These are phyloP conservation scores for Yamadazyma siamensis DNA, from an alignment of 1,139 yeast genomes.

Conservation along the genomic window DNA sequence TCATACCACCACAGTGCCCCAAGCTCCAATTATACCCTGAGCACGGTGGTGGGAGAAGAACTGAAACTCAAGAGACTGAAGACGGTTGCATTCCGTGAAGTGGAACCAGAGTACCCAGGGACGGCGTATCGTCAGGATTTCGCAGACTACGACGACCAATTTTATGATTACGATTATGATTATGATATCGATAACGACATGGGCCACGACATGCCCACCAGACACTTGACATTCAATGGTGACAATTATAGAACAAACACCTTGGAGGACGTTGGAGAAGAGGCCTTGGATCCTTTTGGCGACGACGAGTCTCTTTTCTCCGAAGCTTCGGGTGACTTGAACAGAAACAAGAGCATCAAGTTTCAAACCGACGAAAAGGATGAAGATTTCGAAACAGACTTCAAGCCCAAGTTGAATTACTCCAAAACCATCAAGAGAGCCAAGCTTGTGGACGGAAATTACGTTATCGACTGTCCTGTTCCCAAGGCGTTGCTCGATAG, in stretches of 20 bases:
- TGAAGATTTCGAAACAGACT: constrained; percentile 37
- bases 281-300: constrained; percentile 48
- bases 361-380: constrained; percentile 11
- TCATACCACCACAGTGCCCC: constrained; percentile 8
- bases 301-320: constrained; percentile 45
- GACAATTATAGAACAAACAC: constrained; percentile 43
- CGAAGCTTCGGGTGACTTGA: constrained; percentile 39
- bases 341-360: constrained; percentile 21
- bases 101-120: constrained; percentile 35
- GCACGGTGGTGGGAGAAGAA: constrained; percentile 23
- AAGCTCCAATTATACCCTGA: constrained; percentile 13
- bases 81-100: constrained; percentile 33
- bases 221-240: constrained; percentile 27
- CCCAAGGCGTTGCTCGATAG: constrained; percentile 57
- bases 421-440: constrained; percentile 51
- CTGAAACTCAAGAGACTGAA: constrained; percentile 18
- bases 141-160: constrained; percentile 20
- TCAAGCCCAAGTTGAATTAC: constrained; percentile 41
- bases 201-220: constrained; percentile 21
- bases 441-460: constrained; percentile 63
- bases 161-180: constrained; percentile 17
- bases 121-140: constrained; percentile 13
- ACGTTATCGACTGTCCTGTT: constrained; percentile 78
- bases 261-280: constrained; percentile 38
- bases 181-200: constrained; percentile 7